Base-by-base conservation (phyloP, 2,329 filamentous ascomycete genomes). In the Hypocrella siamensis region DNA sequence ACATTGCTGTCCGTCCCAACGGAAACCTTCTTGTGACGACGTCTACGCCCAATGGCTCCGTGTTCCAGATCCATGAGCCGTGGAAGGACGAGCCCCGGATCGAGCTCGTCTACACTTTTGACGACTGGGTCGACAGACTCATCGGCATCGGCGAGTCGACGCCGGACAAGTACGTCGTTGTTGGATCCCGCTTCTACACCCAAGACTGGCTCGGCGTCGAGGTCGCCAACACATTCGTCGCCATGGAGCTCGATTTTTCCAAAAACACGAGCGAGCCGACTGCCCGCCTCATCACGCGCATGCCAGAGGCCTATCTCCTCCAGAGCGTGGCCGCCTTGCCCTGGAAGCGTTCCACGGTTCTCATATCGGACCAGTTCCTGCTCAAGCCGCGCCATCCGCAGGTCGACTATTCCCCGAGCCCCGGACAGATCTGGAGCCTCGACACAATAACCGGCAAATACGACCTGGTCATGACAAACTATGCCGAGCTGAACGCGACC, bases 321-420 rank as follows among this genome's bases (percentile, higher is more conserved):
- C 25, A 28, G n/a, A 26, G 27, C 5, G n/a, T n/a, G n/a, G n/a
- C n/a, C n/a, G n/a, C n/a, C n/a, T n/a, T n/a, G n/a, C n/a, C n/a
- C n/a, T n/a, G n/a, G n/a, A n/a, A n/a, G n/a, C n/a, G n/a, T n/a
- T 25, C 31, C 1, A 5, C 31, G 7, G 17, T 29, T 16, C 25
- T 46, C 11, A 39, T 42, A 3, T 30, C 47, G 5, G 19, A 45
- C 14, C 34, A 40, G 8, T 25, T 42, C 0, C 41, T 46, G 19
- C 40, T 49, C 42, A 56, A 57, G 12, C 61, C 65, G 35, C 51
- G 60, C 31, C 3, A 8, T 24, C 9, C 12, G 9, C 21, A 24
- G 3, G 21, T 24, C 21, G 8, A 8, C 21, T 12, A 24, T 9
- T n/a, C n/a, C n/a, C n/a, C n/a, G n/a, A n/a, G n/a, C n/a, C n/a